Evolutionary conservation across 2,329 filamentous ascomycete species (phyloP).

Genomic region (Mollisiaceae sp.): DNA sequence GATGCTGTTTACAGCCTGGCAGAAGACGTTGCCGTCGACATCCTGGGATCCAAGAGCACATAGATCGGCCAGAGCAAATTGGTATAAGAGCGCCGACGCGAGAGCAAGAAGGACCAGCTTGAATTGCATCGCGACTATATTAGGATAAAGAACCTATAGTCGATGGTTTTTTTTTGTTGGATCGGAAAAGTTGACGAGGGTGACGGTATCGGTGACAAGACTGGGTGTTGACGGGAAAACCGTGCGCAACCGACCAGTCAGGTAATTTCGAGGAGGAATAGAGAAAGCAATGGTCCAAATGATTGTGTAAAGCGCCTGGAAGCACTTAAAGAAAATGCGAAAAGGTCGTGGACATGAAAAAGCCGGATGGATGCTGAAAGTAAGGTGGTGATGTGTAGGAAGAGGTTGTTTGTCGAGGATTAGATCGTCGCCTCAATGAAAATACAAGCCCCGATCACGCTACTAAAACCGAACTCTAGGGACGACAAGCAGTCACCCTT

Average conservation of each 20-base stretch:
- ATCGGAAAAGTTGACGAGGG: neutral
- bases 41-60: slow-evolving; percentile 40
- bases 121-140: slow-evolving; percentile 1
- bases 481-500: neutral
- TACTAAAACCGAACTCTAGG: neutral
- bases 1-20: slow-evolving; percentile 67
- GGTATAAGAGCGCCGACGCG: neutral
- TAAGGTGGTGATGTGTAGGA: neutral
- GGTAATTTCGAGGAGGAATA: neutral
- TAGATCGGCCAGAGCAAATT: slow-evolving; percentile 35
- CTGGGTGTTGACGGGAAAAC: neutral
- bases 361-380: neutral
- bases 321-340: neutral
- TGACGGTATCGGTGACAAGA: neutral
- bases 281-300: neutral
- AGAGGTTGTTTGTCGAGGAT: neutral
- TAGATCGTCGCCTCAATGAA: neutral
- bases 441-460: neutral
- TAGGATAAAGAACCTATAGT: neutral
- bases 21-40: slow-evolving; percentile 67
- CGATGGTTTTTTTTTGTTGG: neutral
- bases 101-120: neutral
- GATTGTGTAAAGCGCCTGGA: too few relatives aligned
- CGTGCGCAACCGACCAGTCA: neutral
- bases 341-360: neutral